Percentiles rank a stretch among this genome's conserved stretches.
Conservation (phyloP, 2,329 filamentous ascomycete genomes). For the Trichoderma semiorbis region DNA sequence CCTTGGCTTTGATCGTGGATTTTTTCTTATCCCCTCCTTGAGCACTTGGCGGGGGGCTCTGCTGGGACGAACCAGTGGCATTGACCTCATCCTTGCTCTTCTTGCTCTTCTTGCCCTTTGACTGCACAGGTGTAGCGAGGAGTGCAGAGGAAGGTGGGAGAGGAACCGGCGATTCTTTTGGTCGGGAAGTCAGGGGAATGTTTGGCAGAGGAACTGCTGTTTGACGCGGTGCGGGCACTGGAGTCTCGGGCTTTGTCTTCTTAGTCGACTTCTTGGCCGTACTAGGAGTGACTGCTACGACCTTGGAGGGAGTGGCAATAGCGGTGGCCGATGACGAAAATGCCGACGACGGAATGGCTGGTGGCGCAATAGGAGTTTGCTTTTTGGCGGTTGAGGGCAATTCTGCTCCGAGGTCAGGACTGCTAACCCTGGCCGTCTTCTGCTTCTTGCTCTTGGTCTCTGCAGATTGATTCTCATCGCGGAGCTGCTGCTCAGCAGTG, state of each 20-base stretch:
- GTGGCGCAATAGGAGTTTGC: constrained; percentile 35
- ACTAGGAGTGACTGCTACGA: constrained; percentile 23
- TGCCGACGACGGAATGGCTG: constrained; percentile 27
- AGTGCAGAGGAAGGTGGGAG: constrained; percentile 18
- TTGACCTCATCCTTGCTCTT: constrained; percentile 30
- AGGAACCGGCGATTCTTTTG: constrained; percentile 27
- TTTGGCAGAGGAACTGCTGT: constrained; percentile 35
- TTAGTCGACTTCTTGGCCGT: constrained; percentile 25
- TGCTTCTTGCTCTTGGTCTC: constrained; percentile 43
- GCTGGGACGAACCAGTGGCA: constrained; percentile 16
- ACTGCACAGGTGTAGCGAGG: constrained; percentile 21
- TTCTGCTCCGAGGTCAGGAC: constrained; percentile 36
- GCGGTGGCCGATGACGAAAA: constrained; percentile 17
- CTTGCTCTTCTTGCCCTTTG: constrained; percentile 29
- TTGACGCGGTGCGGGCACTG: constrained; percentile 29
- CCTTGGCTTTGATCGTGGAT: not conserved
- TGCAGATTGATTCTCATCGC: constrained; percentile 32
- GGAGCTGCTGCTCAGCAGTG: constrained; percentile 35
- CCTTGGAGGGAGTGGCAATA: constrained; percentile 26
- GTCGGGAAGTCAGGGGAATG: constrained; percentile 32
- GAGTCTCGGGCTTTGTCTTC: constrained; percentile 26
- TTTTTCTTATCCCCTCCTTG: constrained; percentile 19
- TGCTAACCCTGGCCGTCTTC: constrained; percentile 32
- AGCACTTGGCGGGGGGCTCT: constrained; percentile 23
- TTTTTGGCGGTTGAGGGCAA: constrained; percentile 26